Base-by-base conservation (phyloP, 306 rosid genomes). In the Erythrophleum fordii region DNA sequence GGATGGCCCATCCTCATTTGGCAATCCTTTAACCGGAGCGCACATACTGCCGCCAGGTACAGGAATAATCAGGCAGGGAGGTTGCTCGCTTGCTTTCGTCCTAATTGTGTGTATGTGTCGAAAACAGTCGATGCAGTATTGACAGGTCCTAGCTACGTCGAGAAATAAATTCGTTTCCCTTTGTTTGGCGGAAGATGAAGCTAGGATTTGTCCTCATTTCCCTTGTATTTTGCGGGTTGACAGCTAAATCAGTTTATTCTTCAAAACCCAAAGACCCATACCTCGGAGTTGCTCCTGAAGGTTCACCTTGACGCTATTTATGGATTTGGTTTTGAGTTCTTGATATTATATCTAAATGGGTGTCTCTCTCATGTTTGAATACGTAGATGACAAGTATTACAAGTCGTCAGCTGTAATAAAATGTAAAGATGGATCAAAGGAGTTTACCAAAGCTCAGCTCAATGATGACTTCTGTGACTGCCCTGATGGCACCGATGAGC, bases 401-500 rank as follows among this genome's bases (percentile, higher is more conserved):
- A 89, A 84, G 71, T 87, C 93, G 75, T 89, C 90, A 31, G 93
- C 90, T 83, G 80, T 81, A 45, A 86, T 96, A 8, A 89, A 75
- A 72, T 96, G 99, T 80, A 90, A 78, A 84, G 97, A 93, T 34
- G 98, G 99, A 84, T 92, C 97, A 44, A 85, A 86, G 78, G 87
- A 90, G 76, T 96, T 96, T 88, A 85, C 75, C 84, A 88, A 82
- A 77, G 80, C 81, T 9, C 98, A 96, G 86, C 97, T 96, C 83
- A 96, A 96, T 65, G 99, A 96, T 28, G 89, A 96, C 80, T 96
- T 85, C 86, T 96, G 99, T 77, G 99, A 96, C 58, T 96, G 99
- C 75, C 83, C 86, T 25, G 98, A 96, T 78, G 99, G 98, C 82
- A 90, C 99, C 34, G 99, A 96, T 81, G 99, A 96, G 61, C 99